Conservation (phyloP, 345 rosid genomes). For the Carallia pectinifolia region DNA sequence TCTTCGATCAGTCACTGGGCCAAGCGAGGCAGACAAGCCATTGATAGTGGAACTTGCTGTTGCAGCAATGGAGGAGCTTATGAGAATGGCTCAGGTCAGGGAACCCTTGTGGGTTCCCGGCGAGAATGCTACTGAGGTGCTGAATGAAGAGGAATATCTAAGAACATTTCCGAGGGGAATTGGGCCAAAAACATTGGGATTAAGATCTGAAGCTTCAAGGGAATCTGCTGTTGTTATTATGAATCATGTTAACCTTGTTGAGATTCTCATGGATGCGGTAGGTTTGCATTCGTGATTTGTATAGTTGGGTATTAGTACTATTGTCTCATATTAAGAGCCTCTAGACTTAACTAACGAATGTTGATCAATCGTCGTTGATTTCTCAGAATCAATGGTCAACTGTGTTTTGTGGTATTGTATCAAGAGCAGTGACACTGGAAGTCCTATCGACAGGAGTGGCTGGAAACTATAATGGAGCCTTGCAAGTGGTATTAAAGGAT, state of each 20-base stretch:
- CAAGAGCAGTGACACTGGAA: conserved; percentile 88
- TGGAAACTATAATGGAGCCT: conserved; percentile 94
- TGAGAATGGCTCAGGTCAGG: conserved; percentile 75
- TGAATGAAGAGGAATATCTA: conserved; percentile 77
- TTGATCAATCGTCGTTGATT: background rate
- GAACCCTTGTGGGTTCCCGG: conserved; percentile 72
- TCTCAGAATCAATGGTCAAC: conserved; percentile 80
- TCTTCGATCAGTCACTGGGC: conserved; percentile 53
- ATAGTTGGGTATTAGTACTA: background rate
- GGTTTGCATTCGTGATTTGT: background rate
- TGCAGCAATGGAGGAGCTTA: conserved; percentile 94
- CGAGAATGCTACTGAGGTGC: conserved; percentile 44
- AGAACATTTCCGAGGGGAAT: conserved; percentile 81
- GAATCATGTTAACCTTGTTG: conserved; percentile 80
- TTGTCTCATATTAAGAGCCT: no score
- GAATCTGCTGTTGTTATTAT: conserved; percentile 78
- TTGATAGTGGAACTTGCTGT: conserved; percentile 87
- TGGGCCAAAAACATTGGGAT: conserved; percentile 70
- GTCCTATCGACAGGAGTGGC: conserved; percentile 94
- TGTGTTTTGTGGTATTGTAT: conserved; percentile 83
- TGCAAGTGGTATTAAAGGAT: conserved; percentile 73
- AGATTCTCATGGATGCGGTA: conserved; percentile 97
- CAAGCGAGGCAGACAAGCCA: conserved; percentile 81
- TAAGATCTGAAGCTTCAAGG: conserved; percentile 83
- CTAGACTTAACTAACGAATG: no score